A percentile compares a stretch with the other conserved stretches of the same genome.
These are phyloP conservation scores for Pseudogymnoascus sp. DNA, from an alignment of 2,329 filamentous ascomycete genomes.

Conservation along the genomic window DNA sequence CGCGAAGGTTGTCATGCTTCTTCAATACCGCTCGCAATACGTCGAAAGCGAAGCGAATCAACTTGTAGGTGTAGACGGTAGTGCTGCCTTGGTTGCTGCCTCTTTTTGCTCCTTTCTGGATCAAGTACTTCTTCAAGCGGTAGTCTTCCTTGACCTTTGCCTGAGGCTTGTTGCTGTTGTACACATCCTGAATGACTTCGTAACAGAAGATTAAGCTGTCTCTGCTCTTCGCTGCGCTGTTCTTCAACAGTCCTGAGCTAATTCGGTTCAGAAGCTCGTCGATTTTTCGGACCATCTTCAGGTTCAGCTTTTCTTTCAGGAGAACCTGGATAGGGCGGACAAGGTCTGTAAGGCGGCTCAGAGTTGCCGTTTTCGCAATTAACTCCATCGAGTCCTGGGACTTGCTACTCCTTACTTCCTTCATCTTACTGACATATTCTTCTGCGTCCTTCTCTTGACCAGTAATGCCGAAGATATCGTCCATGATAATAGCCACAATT, in stretches of 20 bases:
- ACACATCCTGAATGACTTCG: constrained; percentile 82
- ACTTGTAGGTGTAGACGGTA: constrained; percentile 76
- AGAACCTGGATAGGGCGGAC: constrained; percentile 71
- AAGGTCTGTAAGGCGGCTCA: constrained; percentile 65
- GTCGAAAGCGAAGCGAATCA: constrained; percentile 81
- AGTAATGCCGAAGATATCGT: constrained; percentile 88
- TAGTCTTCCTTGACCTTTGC: constrained; percentile 50
- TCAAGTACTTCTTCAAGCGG: constrained; percentile 63
- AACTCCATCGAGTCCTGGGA: constrained; percentile 97
- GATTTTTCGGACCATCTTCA: constrained; percentile 78
- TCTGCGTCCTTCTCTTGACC: constrained; percentile 97
- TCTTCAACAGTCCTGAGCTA: constrained; percentile 72
- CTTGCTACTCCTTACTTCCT: constrained; percentile 96
- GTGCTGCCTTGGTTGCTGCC: constrained; percentile 62
- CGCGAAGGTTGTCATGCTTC: constrained; percentile 76
- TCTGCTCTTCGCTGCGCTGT: constrained; percentile 66
- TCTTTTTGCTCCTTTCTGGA: constrained; percentile 72
- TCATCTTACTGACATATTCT: constrained; percentile 90
- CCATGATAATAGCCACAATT: constrained; percentile 82
- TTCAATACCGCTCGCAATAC: constrained; percentile 77
- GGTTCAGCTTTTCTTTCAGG: constrained; percentile 73
- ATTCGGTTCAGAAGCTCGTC: constrained; percentile 82
- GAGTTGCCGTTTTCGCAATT: constrained; percentile 72
- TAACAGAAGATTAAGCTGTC: constrained; percentile 93
- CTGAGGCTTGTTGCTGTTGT: constrained; percentile 51